Conservation (phyloP, 1,139 yeast genomes). For the Debaryomycetaceae sp. region DNA sequence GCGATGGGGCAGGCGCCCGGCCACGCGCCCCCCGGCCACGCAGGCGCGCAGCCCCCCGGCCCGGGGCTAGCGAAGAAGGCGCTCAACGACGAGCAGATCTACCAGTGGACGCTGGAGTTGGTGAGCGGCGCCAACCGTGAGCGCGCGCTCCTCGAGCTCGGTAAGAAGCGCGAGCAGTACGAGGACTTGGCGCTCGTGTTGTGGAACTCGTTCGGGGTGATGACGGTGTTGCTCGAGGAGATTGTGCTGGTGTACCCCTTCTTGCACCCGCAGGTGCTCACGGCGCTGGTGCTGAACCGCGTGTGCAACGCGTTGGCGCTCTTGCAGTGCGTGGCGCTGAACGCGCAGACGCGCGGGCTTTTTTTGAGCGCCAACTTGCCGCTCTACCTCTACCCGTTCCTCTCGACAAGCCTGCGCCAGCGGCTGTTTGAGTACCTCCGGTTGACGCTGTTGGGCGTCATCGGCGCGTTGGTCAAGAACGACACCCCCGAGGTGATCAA, state of each 20-base stretch:
- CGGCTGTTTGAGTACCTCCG: conserved; percentile 91
- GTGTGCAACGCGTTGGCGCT: conserved; percentile 95
- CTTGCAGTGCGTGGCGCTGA: conserved; percentile 94
- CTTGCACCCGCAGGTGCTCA: conserved; percentile 79
- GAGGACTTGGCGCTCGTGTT: conserved; percentile 89
- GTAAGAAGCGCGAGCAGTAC: conserved; percentile 90
- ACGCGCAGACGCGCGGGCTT: conserved; percentile 79
- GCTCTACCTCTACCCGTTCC: conserved; percentile 84
- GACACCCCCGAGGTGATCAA: conserved; percentile 94
- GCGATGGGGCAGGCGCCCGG: background rate
- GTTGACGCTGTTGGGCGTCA: conserved; percentile 89
- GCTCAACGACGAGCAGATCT: conserved; percentile 79
- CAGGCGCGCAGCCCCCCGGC: conserved; percentile 2
- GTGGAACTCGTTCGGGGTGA: conserved; percentile 96
- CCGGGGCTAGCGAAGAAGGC: conserved; percentile 33
- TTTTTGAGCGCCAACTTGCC: conserved; percentile 91
- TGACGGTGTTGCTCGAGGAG: conserved; percentile 88
- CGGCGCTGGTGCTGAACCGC: conserved; percentile 84
- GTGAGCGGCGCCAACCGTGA: conserved; percentile 89
- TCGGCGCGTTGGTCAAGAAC: conserved; percentile 94
- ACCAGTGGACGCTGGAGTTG: conserved; percentile 84
- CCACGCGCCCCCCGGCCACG: background rate
- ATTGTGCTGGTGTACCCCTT: conserved; percentile 86
- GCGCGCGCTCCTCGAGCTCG: conserved; percentile 85
- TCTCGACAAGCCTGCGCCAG: conserved; percentile 87